phyloP scores from a whole-genome alignment of 2,329 filamentous ascomycete species.

The Zymoseptoria brevis region DNA sequence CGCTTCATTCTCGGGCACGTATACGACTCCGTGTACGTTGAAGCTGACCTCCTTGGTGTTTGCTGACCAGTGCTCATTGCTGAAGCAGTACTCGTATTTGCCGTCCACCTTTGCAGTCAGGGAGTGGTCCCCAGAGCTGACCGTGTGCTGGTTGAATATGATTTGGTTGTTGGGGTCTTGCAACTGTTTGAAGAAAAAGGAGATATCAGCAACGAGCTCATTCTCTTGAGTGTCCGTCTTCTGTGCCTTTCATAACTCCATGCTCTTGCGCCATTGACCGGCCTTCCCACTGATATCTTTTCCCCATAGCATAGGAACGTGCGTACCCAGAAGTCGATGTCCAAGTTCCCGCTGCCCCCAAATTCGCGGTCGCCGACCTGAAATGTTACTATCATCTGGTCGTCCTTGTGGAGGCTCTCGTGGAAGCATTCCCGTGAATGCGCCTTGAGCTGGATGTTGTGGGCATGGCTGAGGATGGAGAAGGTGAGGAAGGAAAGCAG shows the following conservation, averaged over 20 bases:
- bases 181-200: conserved; percentile 47
- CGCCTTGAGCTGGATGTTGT: conserved; percentile 92
- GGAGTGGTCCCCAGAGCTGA: conserved; percentile 86
- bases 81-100: conserved; percentile 94
- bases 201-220: conserved; percentile 3
- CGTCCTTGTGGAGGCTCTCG: conserved; percentile 83
- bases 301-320: neutral
- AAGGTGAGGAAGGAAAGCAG: conserved; percentile 46
- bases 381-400: conserved; percentile 98
- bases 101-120: conserved; percentile 82
- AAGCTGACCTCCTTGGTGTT: conserved; percentile 97
- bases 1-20: conserved; percentile 80
- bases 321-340: conserved; percentile 95
- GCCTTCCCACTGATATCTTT: neutral
- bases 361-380: conserved; percentile 97
- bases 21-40: conserved; percentile 98
- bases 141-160: conserved; percentile 69
- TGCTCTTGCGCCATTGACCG: neutral
- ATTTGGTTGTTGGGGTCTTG: conserved; percentile 68
- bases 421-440: conserved; percentile 97
- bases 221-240: neutral
- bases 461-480: conserved; percentile 60
- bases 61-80: conserved; percentile 95
- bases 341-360: conserved; percentile 84
- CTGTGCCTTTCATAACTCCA: neutral